Base-by-base conservation (phyloP, 768 basidiomycete species). In the Candolleomyces aberdarensis region DNA sequence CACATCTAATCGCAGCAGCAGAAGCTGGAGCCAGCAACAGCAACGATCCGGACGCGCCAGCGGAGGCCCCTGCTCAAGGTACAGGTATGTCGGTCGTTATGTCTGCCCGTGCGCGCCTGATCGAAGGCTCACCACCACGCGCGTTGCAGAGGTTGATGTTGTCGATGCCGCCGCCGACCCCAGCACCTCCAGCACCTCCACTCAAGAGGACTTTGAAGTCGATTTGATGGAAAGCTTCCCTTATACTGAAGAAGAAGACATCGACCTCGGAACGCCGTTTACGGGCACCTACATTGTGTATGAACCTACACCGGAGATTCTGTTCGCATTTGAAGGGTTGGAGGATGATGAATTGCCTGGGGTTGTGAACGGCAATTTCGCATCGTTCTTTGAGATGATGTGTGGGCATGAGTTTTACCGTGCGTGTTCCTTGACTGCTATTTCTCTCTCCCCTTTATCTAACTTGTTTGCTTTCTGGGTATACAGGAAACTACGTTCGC, bases 401-500 rank as follows among this genome's bases (percentile, higher is more conserved):
- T 36, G 46, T 39, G 22, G 31, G 11, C 41, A 61, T 14, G 60
- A 61, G 17, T 61, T 39, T 39, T 57, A 56, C 49, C 46, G 60
- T 61, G 43, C n/a, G 60, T 61, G n/a, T 47, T 13, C 10, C 29
- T 32, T 26, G 3, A 26, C 22, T 26, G 19, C 48, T 13, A 15
- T 6, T 41, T 49, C 8, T 9, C 39, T 6, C 6, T 40, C 22
- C 15, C 32, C 14, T 19, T 13, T 20, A 10, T 2, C n/a, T n/a
- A 10, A 8, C 41, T 19, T 29, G 39, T 6, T 49, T 19, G 20
- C 2, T 49, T 1, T 49, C 48, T 19, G 10, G 10, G n/a, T 19
- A 17, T n/a, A n/a, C 59, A 60, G 59, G 53, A 7, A 60, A 60
- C 46, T 61, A 56, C 43, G n/a, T 57, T 5, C 53, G 60, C 3